Conservation (phyloP, 2,329 filamentous ascomycete species). For the Microascus cirrosus region DNA sequence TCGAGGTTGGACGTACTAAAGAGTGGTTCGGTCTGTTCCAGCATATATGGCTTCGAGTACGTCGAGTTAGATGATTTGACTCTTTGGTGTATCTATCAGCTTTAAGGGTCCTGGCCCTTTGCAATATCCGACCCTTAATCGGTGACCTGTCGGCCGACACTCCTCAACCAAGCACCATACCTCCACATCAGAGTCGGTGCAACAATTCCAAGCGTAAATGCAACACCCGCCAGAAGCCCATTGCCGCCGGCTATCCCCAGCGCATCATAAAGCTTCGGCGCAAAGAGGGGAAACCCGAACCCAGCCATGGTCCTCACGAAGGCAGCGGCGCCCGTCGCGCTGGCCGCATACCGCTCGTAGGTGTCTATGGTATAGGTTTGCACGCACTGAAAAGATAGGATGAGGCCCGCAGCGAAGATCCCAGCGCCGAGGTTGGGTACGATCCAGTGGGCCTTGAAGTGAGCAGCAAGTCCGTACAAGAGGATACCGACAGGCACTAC, state of each 20-base stretch:
- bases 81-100: too few species aligned
- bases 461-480: constrained; percentile 33
- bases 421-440: constrained; percentile 46
- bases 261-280: constrained; percentile 26
- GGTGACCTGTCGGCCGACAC: neutral
- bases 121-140: too few species aligned
- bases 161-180: constrained; percentile 10
- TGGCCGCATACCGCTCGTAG: constrained; percentile 23
- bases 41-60: too few species aligned
- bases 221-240: constrained; percentile 19
- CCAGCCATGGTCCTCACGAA: constrained; percentile 43
- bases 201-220: constrained; percentile 8
- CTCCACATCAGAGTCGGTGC: constrained; percentile 11
- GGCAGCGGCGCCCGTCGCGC: constrained; percentile 38
- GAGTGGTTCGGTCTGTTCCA: too few species aligned
- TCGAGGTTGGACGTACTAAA: too few species aligned
- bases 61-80: too few species aligned
- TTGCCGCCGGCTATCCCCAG: constrained; percentile 34
- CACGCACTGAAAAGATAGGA: constrained; percentile 45
- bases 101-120: too few species aligned
- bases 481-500: constrained; percentile 37
- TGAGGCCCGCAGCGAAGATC: constrained; percentile 34
- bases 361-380: constrained; percentile 49
- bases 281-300: constrained; percentile 48
- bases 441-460: constrained; percentile 33